Base-by-base conservation (phyloP, 768 basidiomycete species). In the Tulasnella sp. region DNA sequence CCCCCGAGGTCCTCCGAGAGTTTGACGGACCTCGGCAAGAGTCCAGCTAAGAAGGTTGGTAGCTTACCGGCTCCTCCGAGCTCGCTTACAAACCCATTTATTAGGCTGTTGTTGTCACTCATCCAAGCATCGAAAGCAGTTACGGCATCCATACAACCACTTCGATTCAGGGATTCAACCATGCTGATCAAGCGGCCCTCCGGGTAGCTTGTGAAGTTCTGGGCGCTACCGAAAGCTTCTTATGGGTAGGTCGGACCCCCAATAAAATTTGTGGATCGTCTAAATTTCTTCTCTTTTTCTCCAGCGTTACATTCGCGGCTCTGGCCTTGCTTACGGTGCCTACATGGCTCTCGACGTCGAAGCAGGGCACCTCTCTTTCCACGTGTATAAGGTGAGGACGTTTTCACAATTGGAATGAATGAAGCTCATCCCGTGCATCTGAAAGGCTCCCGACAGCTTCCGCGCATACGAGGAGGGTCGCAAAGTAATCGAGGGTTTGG, bases 281-380 rank as follows among this genome's bases (percentile, higher is more conserved):
- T 1, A 41, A 40, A 2, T 46, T 2, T 31, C 46, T 24, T 18
- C 2, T 40, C n/a, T 42, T 41, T 24, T 37, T 40, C 48, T 82
- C 1, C 81, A 95, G 93, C 91, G 93, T 37, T 94, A 93, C 81
- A 96, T 99, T 81, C 93, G 98, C 60, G 98, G 98, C 9, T 93
- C 95, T 79, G 98, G 98, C 31, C 87, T 99, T 46, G 98, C 98
- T 6, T 99, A 98, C 82, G 95, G 96, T n/a, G 95, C 95, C 40
- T 91, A 91, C 83, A 88, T 93, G 44, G 88, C 89, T 0, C 85
- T 92, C 44, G 95, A 97, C 83, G 87, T 92, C 44, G 96, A 98
- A 86, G 89, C 92, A 34, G 96, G 96, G 1, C 86, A 93, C 16
- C 86, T 96, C 40, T 91, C 86, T 76, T 97, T 96, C 86, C 89